Conservation (phyloP, 768 basidiomycete genomes). For the Amylocystis lapponica region DNA sequence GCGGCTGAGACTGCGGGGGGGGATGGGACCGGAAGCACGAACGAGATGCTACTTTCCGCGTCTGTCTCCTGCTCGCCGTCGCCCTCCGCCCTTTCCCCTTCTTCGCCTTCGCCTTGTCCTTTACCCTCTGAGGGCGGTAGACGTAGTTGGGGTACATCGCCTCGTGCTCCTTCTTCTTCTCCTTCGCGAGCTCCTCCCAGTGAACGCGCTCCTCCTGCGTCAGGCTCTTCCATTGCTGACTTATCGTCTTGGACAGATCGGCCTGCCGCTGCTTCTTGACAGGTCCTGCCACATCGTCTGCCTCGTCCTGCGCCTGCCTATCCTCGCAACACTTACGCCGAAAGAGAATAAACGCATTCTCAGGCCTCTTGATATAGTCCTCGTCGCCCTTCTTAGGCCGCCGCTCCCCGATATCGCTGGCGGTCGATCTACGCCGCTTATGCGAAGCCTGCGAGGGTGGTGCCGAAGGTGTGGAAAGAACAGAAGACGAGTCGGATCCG, state of each 20-base stretch:
- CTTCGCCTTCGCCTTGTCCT: conserved; percentile 47
- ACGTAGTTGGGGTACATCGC: conserved; percentile 71
- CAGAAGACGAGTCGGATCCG: conserved; percentile 33
- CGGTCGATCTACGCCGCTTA: conserved; percentile 30
- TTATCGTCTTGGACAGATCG: conserved; percentile 78
- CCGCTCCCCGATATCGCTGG: conserved; percentile 29
- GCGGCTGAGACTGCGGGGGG: conserved; percentile 28
- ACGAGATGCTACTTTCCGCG: conserved; percentile 44
- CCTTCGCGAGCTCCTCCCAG: conserved; percentile 75
- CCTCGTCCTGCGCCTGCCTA: conserved; percentile 53
- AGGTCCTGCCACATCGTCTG: conserved; percentile 27
- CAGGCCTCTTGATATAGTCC: conserved; percentile 78
- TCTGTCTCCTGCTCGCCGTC: conserved; percentile 51
- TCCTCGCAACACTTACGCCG: conserved; percentile 74
- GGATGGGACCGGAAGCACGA: conserved; percentile 30
- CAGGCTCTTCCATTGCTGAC: conserved; percentile 73
- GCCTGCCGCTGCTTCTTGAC: conserved; percentile 73
- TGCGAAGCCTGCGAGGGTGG: conserved; percentile 26
- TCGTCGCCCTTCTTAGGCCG: conserved; percentile 64
- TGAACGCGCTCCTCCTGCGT: conserved; percentile 57
- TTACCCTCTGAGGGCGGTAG: conserved; percentile 64
- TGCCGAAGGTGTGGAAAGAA: conserved; percentile 24
- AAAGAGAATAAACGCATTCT: conserved; percentile 84
- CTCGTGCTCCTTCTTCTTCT: conserved; percentile 77
- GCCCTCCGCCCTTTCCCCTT: conserved; percentile 33